Conservation (phyloP, 495 filamentous ascomycete species). For the Xeromyces bisporus region DNA sequence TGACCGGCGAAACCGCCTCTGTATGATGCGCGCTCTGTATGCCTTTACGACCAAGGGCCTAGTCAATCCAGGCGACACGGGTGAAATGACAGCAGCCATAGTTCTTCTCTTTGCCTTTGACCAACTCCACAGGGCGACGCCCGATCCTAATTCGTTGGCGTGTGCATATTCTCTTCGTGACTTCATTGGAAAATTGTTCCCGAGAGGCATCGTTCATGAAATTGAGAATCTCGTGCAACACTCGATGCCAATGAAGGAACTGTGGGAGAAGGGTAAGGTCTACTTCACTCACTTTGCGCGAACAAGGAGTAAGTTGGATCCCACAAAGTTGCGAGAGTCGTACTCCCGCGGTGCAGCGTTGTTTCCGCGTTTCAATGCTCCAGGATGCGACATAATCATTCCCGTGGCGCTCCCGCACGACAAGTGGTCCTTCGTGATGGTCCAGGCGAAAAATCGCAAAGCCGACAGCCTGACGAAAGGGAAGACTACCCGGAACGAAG, state of each 20-base stretch:
- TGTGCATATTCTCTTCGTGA: neutral
- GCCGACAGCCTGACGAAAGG: neutral
- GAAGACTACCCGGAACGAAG: neutral
- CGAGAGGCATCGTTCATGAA: no score
- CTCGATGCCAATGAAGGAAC: no score
- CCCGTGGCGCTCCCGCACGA: neutral
- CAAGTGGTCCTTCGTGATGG: neutral
- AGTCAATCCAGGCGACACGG: constrained; percentile 22
- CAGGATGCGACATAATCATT: neutral
- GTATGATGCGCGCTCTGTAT: neutral
- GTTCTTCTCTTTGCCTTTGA: constrained; percentile 1
- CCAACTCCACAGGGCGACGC: neutral
- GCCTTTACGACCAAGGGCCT: neutral
- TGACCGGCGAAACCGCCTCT: neutral
- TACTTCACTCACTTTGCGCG: no score
- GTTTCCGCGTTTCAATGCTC: neutral
- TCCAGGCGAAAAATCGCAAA: constrained; percentile 1
- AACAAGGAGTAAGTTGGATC: neutral
- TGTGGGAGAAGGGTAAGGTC: no score
- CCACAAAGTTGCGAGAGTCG: neutral
- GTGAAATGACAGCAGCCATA: constrained; percentile 24
- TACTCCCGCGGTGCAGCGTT: neutral
- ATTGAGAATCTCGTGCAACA: no score
- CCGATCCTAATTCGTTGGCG: neutral
- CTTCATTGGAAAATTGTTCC: no score